phyloP scores from a whole-genome alignment of 2,329 filamentous ascomycete genomes.

The Chaetoscypha palmicola region DNA sequence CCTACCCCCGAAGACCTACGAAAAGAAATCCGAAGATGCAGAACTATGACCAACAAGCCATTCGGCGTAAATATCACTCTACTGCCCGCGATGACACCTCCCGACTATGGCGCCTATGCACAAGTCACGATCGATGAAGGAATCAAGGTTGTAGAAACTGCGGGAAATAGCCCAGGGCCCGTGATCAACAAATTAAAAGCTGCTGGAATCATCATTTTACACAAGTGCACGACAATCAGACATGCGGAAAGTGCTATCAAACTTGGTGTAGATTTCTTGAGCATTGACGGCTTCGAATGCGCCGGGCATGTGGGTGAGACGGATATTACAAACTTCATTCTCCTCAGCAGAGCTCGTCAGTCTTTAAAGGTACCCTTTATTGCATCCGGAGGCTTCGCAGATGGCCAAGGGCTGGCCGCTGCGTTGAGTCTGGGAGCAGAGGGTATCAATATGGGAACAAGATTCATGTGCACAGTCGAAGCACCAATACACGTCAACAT shows the following conservation, averaged over 20 bases:
- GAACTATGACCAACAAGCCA: constrained; percentile 66
- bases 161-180: constrained; percentile 82
- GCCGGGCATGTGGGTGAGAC: constrained; percentile 81
- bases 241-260: constrained; percentile 89
- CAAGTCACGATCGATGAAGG: constrained; percentile 91
- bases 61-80: constrained; percentile 96
- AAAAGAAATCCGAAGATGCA: constrained; percentile 85
- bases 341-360: constrained; percentile 79
- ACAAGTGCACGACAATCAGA: constrained; percentile 96
- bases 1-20: constrained; percentile 85
- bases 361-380: constrained; percentile 84
- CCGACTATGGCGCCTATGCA: constrained; percentile 87
- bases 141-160: constrained; percentile 84
- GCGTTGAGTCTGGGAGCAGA: constrained; percentile 84
- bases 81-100: constrained; percentile 80
- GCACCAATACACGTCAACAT: constrained; percentile 88
- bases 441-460: constrained; percentile 97
- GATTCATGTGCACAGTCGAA: constrained; percentile 95
- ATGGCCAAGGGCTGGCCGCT: constrained; percentile 87
- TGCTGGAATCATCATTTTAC: constrained; percentile 70
- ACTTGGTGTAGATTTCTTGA: constrained; percentile 92
- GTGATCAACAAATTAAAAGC: constrained; percentile 85
- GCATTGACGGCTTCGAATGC: constrained; percentile 97
- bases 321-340: constrained; percentile 84
- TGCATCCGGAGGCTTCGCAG: constrained; percentile 90